These are phyloP conservation scores for Fusarium sp. DNA, from an alignment of 2,329 filamentous ascomycete genomes.

Conservation along the genomic window DNA sequence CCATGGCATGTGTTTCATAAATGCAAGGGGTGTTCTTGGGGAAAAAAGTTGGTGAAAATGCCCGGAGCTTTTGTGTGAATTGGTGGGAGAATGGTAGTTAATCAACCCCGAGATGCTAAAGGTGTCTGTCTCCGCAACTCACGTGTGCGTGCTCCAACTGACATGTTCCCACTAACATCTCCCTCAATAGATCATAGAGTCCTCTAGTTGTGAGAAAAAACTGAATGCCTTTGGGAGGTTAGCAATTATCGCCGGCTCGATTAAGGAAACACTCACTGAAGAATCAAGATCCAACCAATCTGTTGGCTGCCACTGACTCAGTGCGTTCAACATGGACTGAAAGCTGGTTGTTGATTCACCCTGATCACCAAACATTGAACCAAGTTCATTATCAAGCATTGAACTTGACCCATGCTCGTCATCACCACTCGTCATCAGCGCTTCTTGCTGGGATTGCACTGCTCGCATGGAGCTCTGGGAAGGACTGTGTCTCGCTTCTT, in stretches of 20 bases:
- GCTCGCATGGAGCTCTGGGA: background rate
- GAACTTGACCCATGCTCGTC: background rate
- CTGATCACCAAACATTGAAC: background rate
- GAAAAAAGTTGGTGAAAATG: background rate
- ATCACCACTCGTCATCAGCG: background rate
- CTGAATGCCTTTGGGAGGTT: background rate
- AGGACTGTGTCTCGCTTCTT: constrained; percentile 19
- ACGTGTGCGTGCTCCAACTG: background rate
- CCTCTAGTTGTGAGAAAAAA: constrained; percentile 1
- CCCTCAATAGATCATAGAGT: background rate
- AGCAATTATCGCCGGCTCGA: background rate
- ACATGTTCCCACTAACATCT: background rate
- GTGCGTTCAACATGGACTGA: constrained; percentile 3
- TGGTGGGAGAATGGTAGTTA: background rate
- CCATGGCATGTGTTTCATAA: too few relatives aligned
- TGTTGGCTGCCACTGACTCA: constrained; percentile 8
- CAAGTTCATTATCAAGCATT: background rate
- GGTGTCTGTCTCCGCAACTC: background rate
- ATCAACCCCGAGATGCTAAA: background rate
- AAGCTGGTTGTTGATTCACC: background rate
- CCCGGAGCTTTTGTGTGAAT: background rate
- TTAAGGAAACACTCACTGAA: background rate
- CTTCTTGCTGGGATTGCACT: background rate
- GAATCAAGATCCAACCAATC: constrained; percentile 6
- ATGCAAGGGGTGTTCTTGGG: too few relatives aligned